phyloP scores from a whole-genome alignment of 768 basidiomycete genomes.

The Astraeus odoratus region DNA sequence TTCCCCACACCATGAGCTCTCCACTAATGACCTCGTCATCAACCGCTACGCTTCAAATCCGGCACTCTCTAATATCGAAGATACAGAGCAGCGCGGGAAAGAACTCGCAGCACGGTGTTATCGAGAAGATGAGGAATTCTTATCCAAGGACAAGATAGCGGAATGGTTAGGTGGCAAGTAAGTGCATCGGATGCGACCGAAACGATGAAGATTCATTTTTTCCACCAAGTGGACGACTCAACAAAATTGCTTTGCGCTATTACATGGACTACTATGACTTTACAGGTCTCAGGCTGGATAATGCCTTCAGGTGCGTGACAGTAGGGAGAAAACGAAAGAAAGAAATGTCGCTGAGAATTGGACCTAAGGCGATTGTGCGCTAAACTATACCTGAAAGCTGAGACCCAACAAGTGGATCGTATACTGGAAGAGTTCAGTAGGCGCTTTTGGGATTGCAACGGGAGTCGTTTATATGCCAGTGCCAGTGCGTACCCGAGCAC shows the following conservation, averaged over 20 bases:
- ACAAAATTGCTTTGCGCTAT: constrained; percentile 64
- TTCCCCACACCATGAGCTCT: constrained; percentile 50
- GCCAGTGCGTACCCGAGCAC: constrained; percentile 50
- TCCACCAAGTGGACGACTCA: constrained; percentile 59
- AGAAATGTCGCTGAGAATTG: not conserved
- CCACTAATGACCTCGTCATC: constrained; percentile 43
- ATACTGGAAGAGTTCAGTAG: constrained; percentile 89
- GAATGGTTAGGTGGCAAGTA: constrained; percentile 93
- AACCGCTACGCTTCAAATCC: constrained; percentile 37
- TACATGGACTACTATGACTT: constrained; percentile 94
- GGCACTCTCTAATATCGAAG: constrained; percentile 35
- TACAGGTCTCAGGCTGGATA: constrained; percentile 68
- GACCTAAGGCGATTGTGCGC: constrained; percentile 69
- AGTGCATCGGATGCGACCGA: constrained; percentile 32
- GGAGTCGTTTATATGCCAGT: constrained; percentile 70
- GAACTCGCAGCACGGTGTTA: constrained; percentile 75
- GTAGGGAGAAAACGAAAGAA: not conserved
- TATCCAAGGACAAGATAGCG: constrained; percentile 87
- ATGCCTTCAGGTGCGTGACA: constrained; percentile 71
- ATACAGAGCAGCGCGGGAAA: constrained; percentile 58
- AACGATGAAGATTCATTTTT: constrained; percentile 1
- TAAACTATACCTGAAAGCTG: constrained; percentile 89
- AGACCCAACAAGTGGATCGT: constrained; percentile 96
- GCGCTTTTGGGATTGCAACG: constrained; percentile 91
- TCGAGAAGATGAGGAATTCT: constrained; percentile 78